Conservation (phyloP, 768 basidiomycete species). For the Naganishia friedmannii region DNA sequence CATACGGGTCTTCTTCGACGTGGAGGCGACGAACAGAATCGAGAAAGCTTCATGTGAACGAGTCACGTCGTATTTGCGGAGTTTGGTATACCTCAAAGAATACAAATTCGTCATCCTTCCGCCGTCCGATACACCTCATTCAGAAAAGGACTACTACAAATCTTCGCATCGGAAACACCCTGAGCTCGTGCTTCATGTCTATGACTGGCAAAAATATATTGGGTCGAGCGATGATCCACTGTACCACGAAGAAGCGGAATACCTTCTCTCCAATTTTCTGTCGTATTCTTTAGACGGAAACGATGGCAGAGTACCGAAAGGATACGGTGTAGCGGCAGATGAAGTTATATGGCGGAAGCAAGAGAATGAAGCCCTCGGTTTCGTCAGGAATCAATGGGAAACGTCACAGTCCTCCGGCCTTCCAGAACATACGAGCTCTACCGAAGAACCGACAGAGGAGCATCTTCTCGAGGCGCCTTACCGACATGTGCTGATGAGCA, state of each 20-base stretch:
- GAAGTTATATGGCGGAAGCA: slow-evolving; percentile 16
- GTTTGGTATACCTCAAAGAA: slow-evolving; percentile 15
- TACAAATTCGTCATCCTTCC: slow-evolving; percentile 22
- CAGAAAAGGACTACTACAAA: slow-evolving; percentile 4
- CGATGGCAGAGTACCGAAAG: slow-evolving; percentile 8
- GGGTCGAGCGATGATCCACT: slow-evolving; percentile 15
- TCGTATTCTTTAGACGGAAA: neutral
- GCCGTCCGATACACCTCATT: neutral
- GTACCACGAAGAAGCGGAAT: slow-evolving; percentile 17
- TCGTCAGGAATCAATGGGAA: slow-evolving; percentile 11
- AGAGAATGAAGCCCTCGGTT: slow-evolving; percentile 7
- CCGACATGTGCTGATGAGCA: slow-evolving; percentile 9
- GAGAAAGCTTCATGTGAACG: slow-evolving; percentile 11
- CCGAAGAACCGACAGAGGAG: neutral
- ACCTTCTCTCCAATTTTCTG: slow-evolving; percentile 12
- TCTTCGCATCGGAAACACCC: slow-evolving; percentile 2
- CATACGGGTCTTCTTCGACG: slow-evolving; percentile 21
- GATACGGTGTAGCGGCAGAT: neutral
- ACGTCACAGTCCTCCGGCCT: neutral
- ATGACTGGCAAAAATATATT: slow-evolving; percentile 21
- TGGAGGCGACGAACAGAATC: slow-evolving; percentile 2
- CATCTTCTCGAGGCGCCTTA: neutral
- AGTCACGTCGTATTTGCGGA: slow-evolving; percentile 14
- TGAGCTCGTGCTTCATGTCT: slow-evolving; percentile 9
- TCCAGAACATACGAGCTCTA: no score